A percentile compares a stretch with the other conserved stretches of the same genome.
Evolutionary conservation across 768 basidiomycete genomes (phyloP).

Genomic region (Tricholoma bakamatsutake): DNA sequence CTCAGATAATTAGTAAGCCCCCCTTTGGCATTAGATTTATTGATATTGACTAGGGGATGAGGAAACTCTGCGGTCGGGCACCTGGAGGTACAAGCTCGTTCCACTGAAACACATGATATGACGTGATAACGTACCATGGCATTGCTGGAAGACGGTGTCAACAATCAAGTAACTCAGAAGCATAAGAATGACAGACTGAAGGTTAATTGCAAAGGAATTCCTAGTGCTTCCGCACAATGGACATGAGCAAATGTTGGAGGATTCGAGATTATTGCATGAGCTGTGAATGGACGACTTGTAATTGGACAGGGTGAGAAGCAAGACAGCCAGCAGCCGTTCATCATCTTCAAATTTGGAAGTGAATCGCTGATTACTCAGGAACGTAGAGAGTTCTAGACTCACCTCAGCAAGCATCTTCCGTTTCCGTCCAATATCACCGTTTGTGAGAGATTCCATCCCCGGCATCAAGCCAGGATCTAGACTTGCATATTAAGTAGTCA

Average conservation of each 20-base stretch:
- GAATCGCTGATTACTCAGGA: not conserved
- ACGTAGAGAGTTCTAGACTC: conserved; percentile 1
- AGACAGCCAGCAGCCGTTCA: conserved; percentile 53
- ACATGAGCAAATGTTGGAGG: conserved; percentile 63
- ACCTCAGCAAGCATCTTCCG: conserved; percentile 50
- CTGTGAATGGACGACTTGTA: conserved; percentile 42
- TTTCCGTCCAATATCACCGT: conserved; percentile 57
- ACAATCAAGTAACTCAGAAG: not conserved
- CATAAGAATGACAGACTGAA: conserved; percentile 40
- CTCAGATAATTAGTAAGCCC: conserved; percentile 54
- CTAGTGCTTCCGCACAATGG: conserved; percentile 60
- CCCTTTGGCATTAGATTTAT: conserved; percentile 43
- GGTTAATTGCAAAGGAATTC: conserved; percentile 48
- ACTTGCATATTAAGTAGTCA: conserved; percentile 1
- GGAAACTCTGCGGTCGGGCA: conserved; percentile 49
- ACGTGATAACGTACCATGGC: conserved; percentile 42
- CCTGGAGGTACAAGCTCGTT: conserved; percentile 20
- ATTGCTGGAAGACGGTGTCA: conserved; percentile 36
- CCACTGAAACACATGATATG: not conserved
- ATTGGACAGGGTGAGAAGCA: conserved; percentile 42
- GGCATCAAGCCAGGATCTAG: conserved; percentile 62
- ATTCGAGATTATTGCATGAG: conserved; percentile 63
- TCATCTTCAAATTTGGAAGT: conserved; percentile 34
- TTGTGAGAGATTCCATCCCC: conserved; percentile 48
- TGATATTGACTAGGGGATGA: conserved; percentile 60